Evolutionary conservation across 768 basidiomycete species (phyloP).

Genomic region (Xerocomellus dryophilus): DNA sequence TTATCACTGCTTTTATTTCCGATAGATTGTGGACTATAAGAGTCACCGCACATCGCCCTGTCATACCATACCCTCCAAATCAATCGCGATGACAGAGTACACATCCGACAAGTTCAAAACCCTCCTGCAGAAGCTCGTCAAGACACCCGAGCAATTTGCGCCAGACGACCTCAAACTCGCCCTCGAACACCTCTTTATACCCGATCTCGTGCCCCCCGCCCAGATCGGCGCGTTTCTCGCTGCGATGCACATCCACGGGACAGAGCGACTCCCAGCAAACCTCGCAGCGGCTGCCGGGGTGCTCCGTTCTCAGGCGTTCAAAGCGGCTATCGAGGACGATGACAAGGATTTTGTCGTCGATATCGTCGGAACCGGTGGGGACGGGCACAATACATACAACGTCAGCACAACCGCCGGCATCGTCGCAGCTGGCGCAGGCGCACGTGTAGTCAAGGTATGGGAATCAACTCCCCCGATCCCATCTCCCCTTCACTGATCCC

Average conservation of each 20-base stretch:
- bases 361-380: slow-evolving; percentile 57
- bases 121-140: slow-evolving; percentile 72
- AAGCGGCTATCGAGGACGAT: slow-evolving; percentile 53
- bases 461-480: not conserved
- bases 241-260: slow-evolving; percentile 73
- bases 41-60: too few species aligned
- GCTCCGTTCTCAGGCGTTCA: slow-evolving; percentile 64
- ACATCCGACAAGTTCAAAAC: slow-evolving; percentile 65
- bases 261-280: slow-evolving; percentile 73
- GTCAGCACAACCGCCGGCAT: slow-evolving; percentile 93
- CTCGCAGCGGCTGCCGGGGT: slow-evolving; percentile 78
- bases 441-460: slow-evolving; percentile 83
- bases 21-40: too few species aligned
- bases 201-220: slow-evolving; percentile 56
- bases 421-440: slow-evolving; percentile 92
- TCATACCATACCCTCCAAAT: too few species aligned
- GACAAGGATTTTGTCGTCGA: slow-evolving; percentile 69
- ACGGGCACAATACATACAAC: slow-evolving; percentile 95
- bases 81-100: slow-evolving; percentile 22
- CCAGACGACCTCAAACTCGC: slow-evolving; percentile 69
- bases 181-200: slow-evolving; percentile 71
- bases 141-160: slow-evolving; percentile 80
- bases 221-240: slow-evolving; percentile 91
- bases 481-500: not conserved
- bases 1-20: too few species aligned